A percentile compares a stretch with the other conserved stretches of the same genome.
These are phyloP conservation scores for Rhynchospora tenuis DNA, from an alignment of 176 grass and related monocot genomes.

Conservation along the genomic window DNA sequence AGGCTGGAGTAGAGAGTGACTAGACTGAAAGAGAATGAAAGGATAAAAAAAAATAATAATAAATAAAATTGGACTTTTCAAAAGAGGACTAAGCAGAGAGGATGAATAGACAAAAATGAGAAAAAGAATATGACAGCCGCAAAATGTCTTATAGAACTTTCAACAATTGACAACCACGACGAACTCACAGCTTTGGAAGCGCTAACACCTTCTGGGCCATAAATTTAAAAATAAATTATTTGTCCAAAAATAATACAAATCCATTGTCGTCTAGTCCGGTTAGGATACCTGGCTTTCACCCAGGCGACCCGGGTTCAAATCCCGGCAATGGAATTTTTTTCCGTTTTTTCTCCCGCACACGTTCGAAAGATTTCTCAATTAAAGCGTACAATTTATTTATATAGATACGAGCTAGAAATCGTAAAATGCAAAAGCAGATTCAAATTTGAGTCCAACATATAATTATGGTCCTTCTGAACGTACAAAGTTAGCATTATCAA, in stretches of 20 bases:
- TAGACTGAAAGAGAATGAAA: background rate
- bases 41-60: too few relatives aligned
- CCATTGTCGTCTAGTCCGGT: conserved; percentile 25
- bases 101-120: background rate
- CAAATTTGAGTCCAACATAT: too few relatives aligned
- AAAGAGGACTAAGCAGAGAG: background rate
- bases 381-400: too few relatives aligned
- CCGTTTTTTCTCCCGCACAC: background rate
- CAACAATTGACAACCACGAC: background rate
- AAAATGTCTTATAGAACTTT: background rate
- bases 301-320: conserved; percentile 98
- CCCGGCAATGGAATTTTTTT: conserved; percentile 59
- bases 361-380: too few relatives aligned
- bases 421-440: too few relatives aligned
- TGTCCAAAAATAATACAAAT: background rate
- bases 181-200: background rate
- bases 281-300: conserved; percentile 51
- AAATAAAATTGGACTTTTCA: too few relatives aligned
- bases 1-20: background rate
- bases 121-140: background rate
- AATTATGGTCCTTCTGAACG: too few relatives aligned
- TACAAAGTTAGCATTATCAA: too few relatives aligned
- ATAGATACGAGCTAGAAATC: too few relatives aligned
- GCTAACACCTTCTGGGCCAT: too few relatives aligned
- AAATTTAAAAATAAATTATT: too few relatives aligned